A percentile compares a stretch with the other conserved stretches of the same genome.
phyloP scores from a whole-genome alignment of 2,329 filamentous ascomycete species.

The Chalaropsis ovoidea region DNA sequence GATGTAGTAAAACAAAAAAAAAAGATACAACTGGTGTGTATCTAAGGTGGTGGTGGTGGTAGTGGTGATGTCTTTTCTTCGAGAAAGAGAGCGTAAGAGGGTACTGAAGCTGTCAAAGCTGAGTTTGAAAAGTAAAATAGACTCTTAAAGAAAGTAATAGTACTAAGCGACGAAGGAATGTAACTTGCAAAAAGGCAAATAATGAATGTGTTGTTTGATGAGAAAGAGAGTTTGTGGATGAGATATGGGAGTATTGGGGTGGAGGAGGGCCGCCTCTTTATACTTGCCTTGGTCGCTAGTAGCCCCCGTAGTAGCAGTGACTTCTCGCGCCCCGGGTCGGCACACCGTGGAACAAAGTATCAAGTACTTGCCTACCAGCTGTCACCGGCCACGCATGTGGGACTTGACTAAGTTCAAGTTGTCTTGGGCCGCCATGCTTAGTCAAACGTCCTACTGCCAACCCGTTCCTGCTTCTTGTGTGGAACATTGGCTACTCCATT shows the following conservation, averaged over 20 bases:
- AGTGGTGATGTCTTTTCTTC: conserved; percentile 13
- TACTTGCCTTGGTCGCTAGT: not conserved
- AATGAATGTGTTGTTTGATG: conserved; percentile 21
- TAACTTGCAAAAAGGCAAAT: conserved; percentile 16
- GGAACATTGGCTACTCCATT: not conserved
- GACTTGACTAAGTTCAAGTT: too few relatives aligned
- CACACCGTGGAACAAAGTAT: not conserved
- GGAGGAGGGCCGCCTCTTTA: conserved; percentile 9
- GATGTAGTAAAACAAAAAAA: conserved; percentile 8
- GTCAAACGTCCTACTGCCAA: not conserved
- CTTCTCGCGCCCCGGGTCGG: not conserved
- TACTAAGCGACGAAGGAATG: conserved; percentile 13
- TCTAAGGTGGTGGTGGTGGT: not conserved
- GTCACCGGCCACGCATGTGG: not conserved
- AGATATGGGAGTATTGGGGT: not conserved
- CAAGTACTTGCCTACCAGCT: not conserved
- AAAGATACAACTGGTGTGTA: not conserved
- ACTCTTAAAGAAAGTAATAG: conserved; percentile 17
- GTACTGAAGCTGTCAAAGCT: conserved; percentile 16
- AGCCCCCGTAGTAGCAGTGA: not conserved
- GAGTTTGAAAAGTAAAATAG: not conserved
- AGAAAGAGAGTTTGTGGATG: not conserved
- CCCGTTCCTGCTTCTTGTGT: too few relatives aligned
- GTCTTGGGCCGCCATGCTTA: conserved; percentile 7
- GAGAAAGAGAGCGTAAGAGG: not conserved